These are phyloP conservation scores for Prunus mongolica DNA, from an alignment of 306 rosid genomes.

Conservation along the genomic window DNA sequence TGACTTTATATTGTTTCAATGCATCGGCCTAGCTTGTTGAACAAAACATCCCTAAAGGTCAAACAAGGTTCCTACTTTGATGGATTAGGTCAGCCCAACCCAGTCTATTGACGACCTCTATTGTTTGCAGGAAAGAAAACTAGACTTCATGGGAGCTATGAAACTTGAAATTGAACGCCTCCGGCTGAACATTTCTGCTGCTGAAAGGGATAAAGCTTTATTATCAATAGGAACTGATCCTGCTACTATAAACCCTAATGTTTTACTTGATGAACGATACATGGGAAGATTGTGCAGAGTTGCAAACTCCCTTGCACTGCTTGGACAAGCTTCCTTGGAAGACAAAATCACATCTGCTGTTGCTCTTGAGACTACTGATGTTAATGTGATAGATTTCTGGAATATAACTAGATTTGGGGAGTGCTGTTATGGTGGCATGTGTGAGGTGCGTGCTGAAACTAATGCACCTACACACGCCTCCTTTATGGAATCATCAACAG, in stretches of 20 bases:
- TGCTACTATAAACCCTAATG: conserved; percentile 79
- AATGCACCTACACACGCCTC: conserved; percentile 32
- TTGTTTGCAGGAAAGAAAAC: conserved; percentile 54
- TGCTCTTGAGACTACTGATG: conserved; percentile 69
- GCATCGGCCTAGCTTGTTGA: background rate
- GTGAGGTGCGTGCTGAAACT: conserved; percentile 82
- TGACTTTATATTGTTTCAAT: background rate
- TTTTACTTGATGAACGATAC: conserved; percentile 63
- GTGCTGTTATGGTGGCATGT: conserved; percentile 63
- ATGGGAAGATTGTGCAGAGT: conserved; percentile 70
- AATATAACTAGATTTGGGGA: conserved; percentile 70
- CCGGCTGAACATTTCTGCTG: conserved; percentile 82
- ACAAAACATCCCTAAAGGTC: background rate
- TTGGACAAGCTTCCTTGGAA: conserved; percentile 84
- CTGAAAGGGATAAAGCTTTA: conserved; percentile 91
- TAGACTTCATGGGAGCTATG: conserved; percentile 76
- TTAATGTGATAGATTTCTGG: conserved; percentile 82
- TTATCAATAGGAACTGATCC: conserved; percentile 84
- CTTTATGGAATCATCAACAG: conserved; percentile 32
- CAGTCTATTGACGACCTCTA: background rate
- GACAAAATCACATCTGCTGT: conserved; percentile 78
- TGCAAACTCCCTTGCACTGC: conserved; percentile 77
- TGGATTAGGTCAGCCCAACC: background rate
- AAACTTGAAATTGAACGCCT: conserved; percentile 97
- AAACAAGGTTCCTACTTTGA: background rate